Base-by-base conservation (phyloP, 2,329 filamentous ascomycete species). In the Teratosphaeriaceae sp. region DNA sequence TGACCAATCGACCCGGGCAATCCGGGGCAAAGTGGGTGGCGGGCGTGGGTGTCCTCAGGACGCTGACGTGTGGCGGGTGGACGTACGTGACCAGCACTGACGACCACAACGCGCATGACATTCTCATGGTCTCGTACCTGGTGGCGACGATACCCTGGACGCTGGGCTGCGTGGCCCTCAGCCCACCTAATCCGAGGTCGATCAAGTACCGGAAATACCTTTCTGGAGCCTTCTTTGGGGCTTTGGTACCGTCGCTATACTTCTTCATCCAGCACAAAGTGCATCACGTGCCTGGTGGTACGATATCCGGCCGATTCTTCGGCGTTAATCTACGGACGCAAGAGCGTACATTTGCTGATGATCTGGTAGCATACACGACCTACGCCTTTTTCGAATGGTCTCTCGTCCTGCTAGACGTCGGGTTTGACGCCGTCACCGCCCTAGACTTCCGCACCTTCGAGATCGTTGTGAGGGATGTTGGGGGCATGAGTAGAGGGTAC, bases 221-320 rank as follows among this genome's bases (percentile, higher is more conserved):
- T 42, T 88, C 85, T 3, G 73, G 78, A 23, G 75, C 82, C 30
- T 98, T 98, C 70, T 98, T 97, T 60, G 87, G 84, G 40, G 94
- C 88, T 3, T 75, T 98, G 22, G 76, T 96, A 37, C 89, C 89
- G 22, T 71, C 98, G 62, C 77, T 97, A 16, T 97, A 96, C 71
- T 98, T 88, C 64, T 98, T 96, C 64, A 94, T 98, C 51, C 92
- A 96, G 65, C 92, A 98, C 74, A 98, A 98, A 68, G 86, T 98
- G 40, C 88, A 98, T 65, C 87, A 83, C 46, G 80, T 97, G 48
- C 75, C 92, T 45, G 92, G 92, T 75, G 92, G 90, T 97, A 73
- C 66, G 82, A n/a, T 57, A 9, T 13, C 18, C 6, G 11, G 20
- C 8, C 9, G 15, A 19, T 6, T 18, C 31, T 38, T 30, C 46